phyloP scores from a whole-genome alignment of 805 yeast genomes.

The Vanderwaltozyma polyspora region DNA sequence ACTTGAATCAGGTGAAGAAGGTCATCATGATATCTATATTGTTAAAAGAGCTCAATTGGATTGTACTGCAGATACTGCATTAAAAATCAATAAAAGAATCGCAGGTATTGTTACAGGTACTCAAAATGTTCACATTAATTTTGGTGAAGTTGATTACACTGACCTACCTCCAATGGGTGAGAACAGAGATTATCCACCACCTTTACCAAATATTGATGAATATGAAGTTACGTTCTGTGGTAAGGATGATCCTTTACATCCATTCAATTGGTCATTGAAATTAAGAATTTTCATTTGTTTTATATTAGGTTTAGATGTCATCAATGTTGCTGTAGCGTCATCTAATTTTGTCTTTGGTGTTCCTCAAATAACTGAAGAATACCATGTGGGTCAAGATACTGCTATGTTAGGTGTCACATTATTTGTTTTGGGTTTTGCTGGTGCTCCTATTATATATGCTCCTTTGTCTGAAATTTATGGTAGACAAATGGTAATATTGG shows the following conservation, averaged over 20 bases:
- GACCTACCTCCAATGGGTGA: conserved; percentile 51
- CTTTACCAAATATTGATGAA: conserved; percentile 40
- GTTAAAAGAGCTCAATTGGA: conserved; percentile 8
- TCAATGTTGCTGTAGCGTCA: conserved; percentile 61
- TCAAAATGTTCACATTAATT: conserved; percentile 5
- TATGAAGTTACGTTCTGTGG: conserved; percentile 71
- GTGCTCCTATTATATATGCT: conserved; percentile 87
- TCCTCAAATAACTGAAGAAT: conserved; percentile 36
- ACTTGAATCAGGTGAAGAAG: neutral
- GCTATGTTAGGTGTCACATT: conserved; percentile 67
- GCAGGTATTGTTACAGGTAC: conserved; percentile 10
- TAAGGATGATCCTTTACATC: conserved; percentile 66
- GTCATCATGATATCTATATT: neutral
- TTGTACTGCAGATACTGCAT: conserved; percentile 9
- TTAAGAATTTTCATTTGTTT: conserved; percentile 37
- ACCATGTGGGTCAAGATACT: conserved; percentile 52
- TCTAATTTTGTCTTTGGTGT: conserved; percentile 67
- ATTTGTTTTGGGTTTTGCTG: conserved; percentile 83
- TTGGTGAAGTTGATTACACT: conserved; percentile 6
- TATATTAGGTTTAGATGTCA: conserved; percentile 37
- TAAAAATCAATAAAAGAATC: conserved; percentile 6
- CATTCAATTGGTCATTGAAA: conserved; percentile 59
- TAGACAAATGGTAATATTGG: conserved; percentile 47
- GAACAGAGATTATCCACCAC: conserved; percentile 51
- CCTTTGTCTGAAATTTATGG: conserved; percentile 76